These are phyloP conservation scores for Gynandropsis gynandra DNA, from an alignment of 345 rosid genomes.

Conservation along the genomic window DNA sequence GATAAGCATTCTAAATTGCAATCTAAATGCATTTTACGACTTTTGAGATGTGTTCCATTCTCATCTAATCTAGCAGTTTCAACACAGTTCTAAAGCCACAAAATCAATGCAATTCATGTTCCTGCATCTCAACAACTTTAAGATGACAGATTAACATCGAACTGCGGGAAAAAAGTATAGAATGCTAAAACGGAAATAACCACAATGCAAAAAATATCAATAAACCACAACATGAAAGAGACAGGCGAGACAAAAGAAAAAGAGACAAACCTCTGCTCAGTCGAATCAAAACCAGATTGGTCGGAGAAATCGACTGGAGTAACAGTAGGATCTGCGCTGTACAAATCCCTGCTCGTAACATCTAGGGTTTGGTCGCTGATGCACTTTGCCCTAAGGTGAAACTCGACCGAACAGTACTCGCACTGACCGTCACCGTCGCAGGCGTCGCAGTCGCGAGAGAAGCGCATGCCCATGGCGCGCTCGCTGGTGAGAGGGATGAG, in stretches of 20 bases:
- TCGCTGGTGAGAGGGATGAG: conserved; percentile 87
- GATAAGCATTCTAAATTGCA: no score
- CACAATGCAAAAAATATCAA: neutral
- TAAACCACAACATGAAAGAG: neutral
- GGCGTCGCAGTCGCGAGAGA: conserved; percentile 92
- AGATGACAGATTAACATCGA: no score
- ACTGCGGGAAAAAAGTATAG: neutral
- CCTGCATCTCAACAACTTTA: no score
- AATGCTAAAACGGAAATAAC: neutral
- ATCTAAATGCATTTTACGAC: no score
- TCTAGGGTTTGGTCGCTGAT: conserved; percentile 78
- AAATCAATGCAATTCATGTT: no score
- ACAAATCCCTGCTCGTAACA: conserved; percentile 76
- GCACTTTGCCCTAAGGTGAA: conserved; percentile 69
- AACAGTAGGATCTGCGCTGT: conserved; percentile 79
- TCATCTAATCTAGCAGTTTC: no score
- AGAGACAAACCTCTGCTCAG: conserved; percentile 52
- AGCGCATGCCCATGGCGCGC: conserved; percentile 89
- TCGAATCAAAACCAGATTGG: conserved; percentile 38
- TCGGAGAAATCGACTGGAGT: conserved; percentile 79
- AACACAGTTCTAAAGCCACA: no score
- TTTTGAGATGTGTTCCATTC: no score
- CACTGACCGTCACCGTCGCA: conserved; percentile 98
- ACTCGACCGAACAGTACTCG: conserved; percentile 95
- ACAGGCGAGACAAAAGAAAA: neutral